Evolutionary conservation across 2,329 filamentous ascomycete species (phyloP).

Genomic region (Phialophora verrucosa): DNA sequence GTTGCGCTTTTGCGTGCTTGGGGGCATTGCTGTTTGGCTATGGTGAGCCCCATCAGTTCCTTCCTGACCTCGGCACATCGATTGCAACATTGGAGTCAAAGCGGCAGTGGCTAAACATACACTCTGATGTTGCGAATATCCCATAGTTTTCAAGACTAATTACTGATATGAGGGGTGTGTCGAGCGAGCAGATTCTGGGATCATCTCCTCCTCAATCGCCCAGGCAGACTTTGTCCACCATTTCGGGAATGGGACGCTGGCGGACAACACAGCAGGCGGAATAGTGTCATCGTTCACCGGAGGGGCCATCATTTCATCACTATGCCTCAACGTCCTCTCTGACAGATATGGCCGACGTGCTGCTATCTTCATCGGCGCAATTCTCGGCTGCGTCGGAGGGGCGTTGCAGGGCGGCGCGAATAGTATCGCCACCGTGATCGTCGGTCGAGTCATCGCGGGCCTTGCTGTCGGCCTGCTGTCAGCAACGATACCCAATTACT

Average conservation of each 20-base stretch:
- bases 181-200: slow-evolving; percentile 43
- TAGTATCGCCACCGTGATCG: slow-evolving; percentile 53
- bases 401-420: slow-evolving; percentile 47
- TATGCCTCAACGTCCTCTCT: slow-evolving; percentile 44
- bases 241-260: slow-evolving; percentile 42
- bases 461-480: slow-evolving; percentile 57
- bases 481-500: slow-evolving; percentile 56
- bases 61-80: not conserved
- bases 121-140: not conserved
- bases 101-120: not conserved
- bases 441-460: slow-evolving; percentile 58
- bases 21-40: slow-evolving; percentile 58
- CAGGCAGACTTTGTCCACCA: slow-evolving; percentile 44
- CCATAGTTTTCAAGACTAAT: not conserved
- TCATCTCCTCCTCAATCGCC: slow-evolving; percentile 47
- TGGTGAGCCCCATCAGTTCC: slow-evolving; percentile 35
- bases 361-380: slow-evolving; percentile 45
- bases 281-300: slow-evolving; percentile 52
- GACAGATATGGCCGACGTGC: slow-evolving; percentile 45
- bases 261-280: slow-evolving; percentile 46
- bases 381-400: slow-evolving; percentile 45
- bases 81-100: not conserved
- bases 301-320: slow-evolving; percentile 48
- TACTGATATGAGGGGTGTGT: slow-evolving; percentile 2
- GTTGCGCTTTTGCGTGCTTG: slow-evolving; percentile 52